These are phyloP conservation scores for Phycomyces blakesleeanus DNA, from an alignment of 192 early-diverging fungal genomes.

Conservation along the genomic window DNA sequence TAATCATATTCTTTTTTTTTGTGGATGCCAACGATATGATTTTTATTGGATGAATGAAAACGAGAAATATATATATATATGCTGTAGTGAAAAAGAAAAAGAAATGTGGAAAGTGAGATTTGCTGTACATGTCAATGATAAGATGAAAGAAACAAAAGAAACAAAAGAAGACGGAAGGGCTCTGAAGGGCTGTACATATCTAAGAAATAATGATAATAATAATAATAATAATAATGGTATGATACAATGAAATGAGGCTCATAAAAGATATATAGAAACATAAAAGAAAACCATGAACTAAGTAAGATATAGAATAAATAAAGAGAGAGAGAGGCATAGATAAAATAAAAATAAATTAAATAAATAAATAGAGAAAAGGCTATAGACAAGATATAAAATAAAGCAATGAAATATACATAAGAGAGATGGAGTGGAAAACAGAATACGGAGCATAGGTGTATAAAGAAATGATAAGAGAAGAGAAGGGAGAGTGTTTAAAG, in stretches of 20 bases:
- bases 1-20: too few species aligned
- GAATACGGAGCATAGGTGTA: not conserved
- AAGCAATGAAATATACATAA: too few species aligned
- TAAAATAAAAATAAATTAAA: too few species aligned
- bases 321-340: not conserved
- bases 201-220: not conserved
- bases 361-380: not conserved
- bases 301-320: not conserved
- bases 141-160: slow-evolving; percentile 5
- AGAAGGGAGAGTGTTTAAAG: slow-evolving; percentile 7
- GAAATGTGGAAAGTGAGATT: not conserved
- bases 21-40: too few species aligned
- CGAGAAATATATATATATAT: slow-evolving; percentile 4
- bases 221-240: not conserved
- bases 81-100: not conserved
- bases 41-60: not conserved
- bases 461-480: not conserved
- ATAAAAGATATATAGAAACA: not conserved
- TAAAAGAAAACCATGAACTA: not conserved
- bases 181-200: not conserved
- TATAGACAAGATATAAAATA: not conserved
- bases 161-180: too few species aligned
- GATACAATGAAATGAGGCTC: not conserved
- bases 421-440: not conserved
- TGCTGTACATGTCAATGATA: not conserved